These are phyloP conservation scores for Arthromyces matolae DNA, from an alignment of 768 basidiomycete species.

Conservation along the genomic window DNA sequence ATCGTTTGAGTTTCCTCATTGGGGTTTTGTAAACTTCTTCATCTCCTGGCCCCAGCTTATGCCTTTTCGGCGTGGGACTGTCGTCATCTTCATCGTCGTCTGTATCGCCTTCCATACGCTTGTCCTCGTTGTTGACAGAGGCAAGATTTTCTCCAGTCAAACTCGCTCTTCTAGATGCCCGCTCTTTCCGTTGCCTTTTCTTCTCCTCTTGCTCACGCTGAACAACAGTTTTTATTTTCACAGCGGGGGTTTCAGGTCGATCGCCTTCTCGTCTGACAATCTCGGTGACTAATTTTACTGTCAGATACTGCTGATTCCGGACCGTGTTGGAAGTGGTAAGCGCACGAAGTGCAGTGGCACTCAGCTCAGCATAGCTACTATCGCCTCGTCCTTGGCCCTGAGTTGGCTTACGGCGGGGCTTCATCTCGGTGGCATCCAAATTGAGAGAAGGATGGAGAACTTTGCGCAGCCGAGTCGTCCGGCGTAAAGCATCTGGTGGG, in stretches of 20 bases:
- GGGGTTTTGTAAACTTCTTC: conserved; percentile 80
- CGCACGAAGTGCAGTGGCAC: conserved; percentile 60
- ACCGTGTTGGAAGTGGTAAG: conserved; percentile 71
- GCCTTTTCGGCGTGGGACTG: conserved; percentile 27
- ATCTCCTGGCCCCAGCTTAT: conserved; percentile 70
- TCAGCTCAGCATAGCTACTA: conserved; percentile 61
- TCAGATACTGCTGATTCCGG: conserved; percentile 64
- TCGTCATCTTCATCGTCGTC: conserved; percentile 20
- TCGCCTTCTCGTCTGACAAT: conserved; percentile 65
- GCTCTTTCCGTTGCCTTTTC: conserved; percentile 46
- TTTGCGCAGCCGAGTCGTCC: conserved; percentile 51
- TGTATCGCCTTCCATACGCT: conserved; percentile 26
- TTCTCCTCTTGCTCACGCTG: conserved; percentile 69
- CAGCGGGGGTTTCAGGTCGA: conserved; percentile 76
- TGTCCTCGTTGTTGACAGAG: conserved; percentile 23
- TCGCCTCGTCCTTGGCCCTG: conserved; percentile 28
- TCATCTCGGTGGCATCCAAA: conserved; percentile 32
- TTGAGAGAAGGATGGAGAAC: conserved; percentile 27
- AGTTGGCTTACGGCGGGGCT: conserved; percentile 42
- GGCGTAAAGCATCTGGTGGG: conserved; percentile 28
- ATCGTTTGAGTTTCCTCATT: conserved; percentile 31
- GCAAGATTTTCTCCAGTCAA: conserved; percentile 32
- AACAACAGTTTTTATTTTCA: conserved; percentile 63
- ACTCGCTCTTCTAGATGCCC: conserved; percentile 60
- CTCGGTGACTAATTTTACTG: conserved; percentile 62